Percentiles rank a stretch among this genome's conserved stretches.
These are phyloP conservation scores for Potentilla sterilis DNA, from an alignment of 306 rosid species.

Conservation along the genomic window DNA sequence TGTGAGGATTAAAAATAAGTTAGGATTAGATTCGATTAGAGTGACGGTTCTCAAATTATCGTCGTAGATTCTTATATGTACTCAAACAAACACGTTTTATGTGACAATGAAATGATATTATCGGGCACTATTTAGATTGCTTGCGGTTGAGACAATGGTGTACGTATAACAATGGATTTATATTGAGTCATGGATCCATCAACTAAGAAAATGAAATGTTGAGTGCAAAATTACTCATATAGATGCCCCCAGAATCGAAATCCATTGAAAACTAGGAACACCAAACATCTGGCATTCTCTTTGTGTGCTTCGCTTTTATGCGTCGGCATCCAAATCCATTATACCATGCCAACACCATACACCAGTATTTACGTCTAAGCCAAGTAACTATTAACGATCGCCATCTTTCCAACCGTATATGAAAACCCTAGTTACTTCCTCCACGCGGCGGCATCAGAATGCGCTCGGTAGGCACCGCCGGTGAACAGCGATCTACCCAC, in stretches of 20 bases:
- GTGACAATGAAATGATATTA: not conserved
- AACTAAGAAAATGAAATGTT: not conserved
- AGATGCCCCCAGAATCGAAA: not conserved
- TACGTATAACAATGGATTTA: too few species aligned
- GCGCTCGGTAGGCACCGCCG: constrained; percentile 33
- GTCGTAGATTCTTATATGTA: too few species aligned
- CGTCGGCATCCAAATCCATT: constrained; percentile 15
- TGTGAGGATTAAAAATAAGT: not conserved
- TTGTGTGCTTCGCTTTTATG: not conserved
- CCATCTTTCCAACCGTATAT: not conserved
- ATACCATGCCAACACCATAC: not conserved
- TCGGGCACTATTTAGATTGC: not conserved
- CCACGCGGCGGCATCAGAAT: constrained; percentile 23
- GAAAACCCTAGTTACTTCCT: not conserved
- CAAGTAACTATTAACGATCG: constrained; percentile 19
- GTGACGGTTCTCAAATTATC: too few species aligned
- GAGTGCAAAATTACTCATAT: not conserved
- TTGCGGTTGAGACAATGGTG: too few species aligned
- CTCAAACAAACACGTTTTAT: too few species aligned
- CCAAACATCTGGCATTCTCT: not conserved
- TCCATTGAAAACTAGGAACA: not conserved
- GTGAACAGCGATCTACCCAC: constrained; percentile 22
- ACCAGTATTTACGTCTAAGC: constrained; percentile 33
- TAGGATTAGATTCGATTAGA: too few species aligned
- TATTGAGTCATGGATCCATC: too few species aligned